Evolutionary conservation across 495 filamentous ascomycete species (phyloP).

Genomic region (Rusavskia elegans): DNA sequence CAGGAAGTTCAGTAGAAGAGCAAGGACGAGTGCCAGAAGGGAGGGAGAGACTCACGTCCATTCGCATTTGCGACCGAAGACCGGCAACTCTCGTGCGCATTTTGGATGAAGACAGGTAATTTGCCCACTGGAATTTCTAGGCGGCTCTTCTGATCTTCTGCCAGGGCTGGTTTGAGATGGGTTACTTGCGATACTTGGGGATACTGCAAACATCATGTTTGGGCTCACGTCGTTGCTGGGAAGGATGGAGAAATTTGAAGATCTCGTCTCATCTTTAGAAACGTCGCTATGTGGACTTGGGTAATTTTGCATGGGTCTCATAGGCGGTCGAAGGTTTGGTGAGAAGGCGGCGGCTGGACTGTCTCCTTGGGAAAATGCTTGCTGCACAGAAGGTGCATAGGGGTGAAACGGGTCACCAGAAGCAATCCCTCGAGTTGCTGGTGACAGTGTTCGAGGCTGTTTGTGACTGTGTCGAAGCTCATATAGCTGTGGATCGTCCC

Average conservation of each 20-base stretch:
- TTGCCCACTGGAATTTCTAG: slow-evolving; percentile 49
- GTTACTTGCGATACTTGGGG: slow-evolving; percentile 24
- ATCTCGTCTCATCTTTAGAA: slow-evolving; percentile 5
- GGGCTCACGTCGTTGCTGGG: slow-evolving; percentile 9
- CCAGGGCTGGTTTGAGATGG: slow-evolving; percentile 27
- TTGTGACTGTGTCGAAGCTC: neutral
- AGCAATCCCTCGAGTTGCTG: neutral
- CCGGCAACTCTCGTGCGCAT: slow-evolving; percentile 37
- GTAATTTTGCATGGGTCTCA: slow-evolving; percentile 8
- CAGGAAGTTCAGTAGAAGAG: too few relatives aligned
- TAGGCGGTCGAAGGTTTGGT: slow-evolving; percentile 1
- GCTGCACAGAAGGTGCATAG: slow-evolving; percentile 7
- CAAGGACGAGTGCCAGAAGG: neutral
- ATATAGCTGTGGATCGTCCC: neutral
- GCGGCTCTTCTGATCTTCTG: slow-evolving; percentile 35
- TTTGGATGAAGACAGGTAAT: slow-evolving; percentile 51
- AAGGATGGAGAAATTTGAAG: slow-evolving; percentile 9
- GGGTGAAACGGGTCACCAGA: neutral
- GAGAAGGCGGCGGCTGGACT: neutral
- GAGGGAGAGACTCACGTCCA: slow-evolving; percentile 57
- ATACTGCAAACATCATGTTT: slow-evolving; percentile 27
- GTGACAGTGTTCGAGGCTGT: neutral
- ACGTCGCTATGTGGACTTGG: slow-evolving; percentile 13
- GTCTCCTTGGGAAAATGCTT: slow-evolving; percentile 1
- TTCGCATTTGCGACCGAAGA: slow-evolving; percentile 72